These are phyloP conservation scores for Pseudoscleropodium purum DNA, from an alignment of 225 moss, liverwort and hornwort genomes.

Conservation along the genomic window DNA sequence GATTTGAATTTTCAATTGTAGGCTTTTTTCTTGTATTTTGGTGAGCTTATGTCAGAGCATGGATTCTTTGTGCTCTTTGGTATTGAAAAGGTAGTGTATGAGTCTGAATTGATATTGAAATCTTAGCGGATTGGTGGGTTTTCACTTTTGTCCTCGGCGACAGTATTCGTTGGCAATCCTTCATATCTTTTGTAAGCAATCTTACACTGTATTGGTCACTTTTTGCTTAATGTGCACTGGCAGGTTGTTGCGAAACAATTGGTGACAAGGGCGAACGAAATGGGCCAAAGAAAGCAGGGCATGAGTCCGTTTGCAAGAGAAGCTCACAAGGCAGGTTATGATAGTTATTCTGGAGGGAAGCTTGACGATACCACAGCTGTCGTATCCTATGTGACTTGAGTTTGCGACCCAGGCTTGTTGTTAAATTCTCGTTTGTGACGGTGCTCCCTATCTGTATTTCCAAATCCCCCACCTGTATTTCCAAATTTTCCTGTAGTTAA, in stretches of 20 bases:
- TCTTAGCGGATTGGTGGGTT: not conserved
- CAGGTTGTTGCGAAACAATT: conserved; percentile 69
- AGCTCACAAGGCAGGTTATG: conserved; percentile 60
- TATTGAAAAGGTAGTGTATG: not conserved
- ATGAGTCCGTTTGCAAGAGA: conserved; percentile 73
- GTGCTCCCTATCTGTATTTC: not conserved
- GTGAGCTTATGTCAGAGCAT: not conserved
- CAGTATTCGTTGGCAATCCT: not conserved
- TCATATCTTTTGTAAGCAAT: not conserved
- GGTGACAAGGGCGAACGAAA: conserved; percentile 54
- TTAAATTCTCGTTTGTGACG: not conserved
- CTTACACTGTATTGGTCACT: not conserved
- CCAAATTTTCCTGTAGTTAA: not conserved
- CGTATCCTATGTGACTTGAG: conserved; percentile 68
- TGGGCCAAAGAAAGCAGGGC: conserved; percentile 44
- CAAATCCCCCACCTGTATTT: not conserved
- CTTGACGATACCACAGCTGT: conserved; percentile 89
- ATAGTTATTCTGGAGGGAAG: conserved; percentile 63
- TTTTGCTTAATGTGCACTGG: not conserved
- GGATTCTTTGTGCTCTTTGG: not conserved
- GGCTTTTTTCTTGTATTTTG: not conserved
- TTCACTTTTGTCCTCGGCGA: not conserved
- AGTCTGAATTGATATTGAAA: not conserved
- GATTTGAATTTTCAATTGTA: not conserved
- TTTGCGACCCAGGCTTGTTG: not conserved